Evolutionary conservation across 2,329 filamentous ascomycete genomes (phyloP).

Genomic region (Coleophoma cylindrospora): DNA sequence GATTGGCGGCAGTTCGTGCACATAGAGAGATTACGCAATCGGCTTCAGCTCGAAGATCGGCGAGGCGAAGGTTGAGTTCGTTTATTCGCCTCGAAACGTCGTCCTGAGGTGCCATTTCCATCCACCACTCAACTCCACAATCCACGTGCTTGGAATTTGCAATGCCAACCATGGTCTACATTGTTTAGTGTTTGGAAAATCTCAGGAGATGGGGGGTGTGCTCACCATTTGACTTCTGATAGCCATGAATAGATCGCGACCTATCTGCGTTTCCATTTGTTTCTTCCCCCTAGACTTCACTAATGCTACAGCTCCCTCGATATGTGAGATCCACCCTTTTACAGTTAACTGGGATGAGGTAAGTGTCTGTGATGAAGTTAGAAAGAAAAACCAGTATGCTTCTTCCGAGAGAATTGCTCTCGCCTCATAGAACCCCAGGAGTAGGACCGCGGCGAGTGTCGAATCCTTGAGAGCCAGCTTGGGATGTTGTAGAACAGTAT

Average conservation of each 20-base stretch:
- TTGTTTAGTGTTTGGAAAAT: no score
- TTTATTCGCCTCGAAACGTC: conserved; percentile 35
- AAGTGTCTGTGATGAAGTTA: conserved; percentile 27
- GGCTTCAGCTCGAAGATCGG: conserved; percentile 46
- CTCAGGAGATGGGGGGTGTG: not conserved
- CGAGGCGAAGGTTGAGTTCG: conserved; percentile 43
- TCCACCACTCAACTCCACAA: conserved; percentile 54
- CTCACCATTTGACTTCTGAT: conserved; percentile 53
- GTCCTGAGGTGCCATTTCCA: conserved; percentile 44
- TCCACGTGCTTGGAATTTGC: conserved; percentile 42
- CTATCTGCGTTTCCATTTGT: conserved; percentile 43
- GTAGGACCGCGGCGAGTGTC: conserved; percentile 50
- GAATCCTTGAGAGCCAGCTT: conserved; percentile 41
- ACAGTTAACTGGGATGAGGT: conserved; percentile 47
- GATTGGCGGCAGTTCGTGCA: conserved; percentile 39
- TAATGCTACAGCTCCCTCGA: conserved; percentile 52
- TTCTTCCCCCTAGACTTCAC: conserved; percentile 48
- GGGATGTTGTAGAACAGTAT: conserved; percentile 43
- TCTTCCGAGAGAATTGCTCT: conserved; percentile 1
- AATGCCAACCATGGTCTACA: conserved; percentile 48
- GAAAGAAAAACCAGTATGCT: not conserved
- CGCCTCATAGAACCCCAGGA: conserved; percentile 54
- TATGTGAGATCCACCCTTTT: conserved; percentile 54
- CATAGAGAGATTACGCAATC: conserved; percentile 41
- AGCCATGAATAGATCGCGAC: conserved; percentile 48